These are phyloP conservation scores for Thalassiosira sp. DNA, from an alignment of 352 stramenopile genomes.

Conservation along the genomic window DNA sequence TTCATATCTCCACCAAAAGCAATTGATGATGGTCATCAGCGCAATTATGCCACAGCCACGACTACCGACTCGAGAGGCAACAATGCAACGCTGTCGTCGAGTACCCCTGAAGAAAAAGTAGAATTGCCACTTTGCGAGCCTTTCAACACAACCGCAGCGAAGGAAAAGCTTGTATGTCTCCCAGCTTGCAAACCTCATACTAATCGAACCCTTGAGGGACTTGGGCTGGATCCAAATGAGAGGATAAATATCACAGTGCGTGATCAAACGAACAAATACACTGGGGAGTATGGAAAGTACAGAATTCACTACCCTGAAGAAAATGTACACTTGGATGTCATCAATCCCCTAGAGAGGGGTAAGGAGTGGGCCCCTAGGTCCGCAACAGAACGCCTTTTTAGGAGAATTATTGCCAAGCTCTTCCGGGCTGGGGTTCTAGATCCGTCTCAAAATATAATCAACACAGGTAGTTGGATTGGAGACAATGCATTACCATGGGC, in stretches of 20 bases:
- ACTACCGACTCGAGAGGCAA: too few relatives aligned
- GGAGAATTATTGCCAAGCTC: constrained; percentile 16
- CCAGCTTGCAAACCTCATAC: neutral
- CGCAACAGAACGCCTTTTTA: constrained; percentile 6
- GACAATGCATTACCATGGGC: constrained; percentile 15
- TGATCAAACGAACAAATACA: neutral
- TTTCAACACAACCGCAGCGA: neutral
- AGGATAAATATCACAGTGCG: constrained; percentile 1
- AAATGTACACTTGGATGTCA: constrained; percentile 5
- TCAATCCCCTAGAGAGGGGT: too few relatives aligned
- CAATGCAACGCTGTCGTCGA: too few relatives aligned
- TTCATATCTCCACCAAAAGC: too few relatives aligned
- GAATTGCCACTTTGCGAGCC: too few relatives aligned
- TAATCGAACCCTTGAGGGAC: neutral
- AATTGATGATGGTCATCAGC: too few relatives aligned
- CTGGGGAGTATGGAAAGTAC: constrained; percentile 5
- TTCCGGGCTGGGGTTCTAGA: constrained; percentile 7
- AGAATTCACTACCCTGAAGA: constrained; percentile 2
- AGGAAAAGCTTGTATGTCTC: neutral
- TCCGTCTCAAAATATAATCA: constrained; percentile 6
- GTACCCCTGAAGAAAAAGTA: too few relatives aligned
- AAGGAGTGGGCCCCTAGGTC: too few relatives aligned
- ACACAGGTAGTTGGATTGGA: constrained; percentile 12
- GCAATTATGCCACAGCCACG: too few relatives aligned
- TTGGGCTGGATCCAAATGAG: constrained; percentile 15